Evolutionary conservation across 768 basidiomycete genomes (phyloP), one percentile per base, ranked within the genome.

Genomic region (Pleurotus citrinopileatus): DNA sequence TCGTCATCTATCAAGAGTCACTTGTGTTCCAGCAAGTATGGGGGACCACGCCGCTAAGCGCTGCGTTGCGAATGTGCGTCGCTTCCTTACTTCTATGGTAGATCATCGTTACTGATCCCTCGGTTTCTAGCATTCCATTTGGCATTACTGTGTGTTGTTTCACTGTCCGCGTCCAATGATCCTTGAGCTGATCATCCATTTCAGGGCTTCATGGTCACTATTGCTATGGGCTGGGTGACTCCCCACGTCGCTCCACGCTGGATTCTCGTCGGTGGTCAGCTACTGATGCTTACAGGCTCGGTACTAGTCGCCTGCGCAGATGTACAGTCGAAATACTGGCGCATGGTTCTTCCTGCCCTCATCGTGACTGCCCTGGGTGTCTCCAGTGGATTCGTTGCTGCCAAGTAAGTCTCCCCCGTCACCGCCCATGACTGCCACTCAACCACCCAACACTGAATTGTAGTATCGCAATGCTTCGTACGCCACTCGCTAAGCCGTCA

Each of bases 381-480:
- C 1, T 73, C 75, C 65, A 59, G 78, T 52, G 61, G 65, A 3
- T 81, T 71, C 55, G 74, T 69, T 17, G 76, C 75, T 50, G 70
- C 76, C 1, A 80, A 77, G 77, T 78, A 61, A 58, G 75, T 61
- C 4, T 17, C 17, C 19, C 2, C 17, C 2, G 32, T 17, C 26
- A 4, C 9, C 12, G 1, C 19, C 20, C 12, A 17, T 36, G 1
- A 20, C 17, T 20, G 6, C 3, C 27, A 3, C 12, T 9, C 8
- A 4, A 19, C 17, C 2, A 28, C n/a, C 8, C 20, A 5, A 4
- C 45, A 22, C 2, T 44, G 52, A 12, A 19, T 42, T 15, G 2
- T 32, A 80, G 75, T 56, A 75, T 81, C 26, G 74, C 76, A n/a
- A 74, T 81, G 55, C 71, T 81, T 61, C 73, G 67, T 57, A 70